phyloP scores from a whole-genome alignment of 2,329 filamentous ascomycete genomes.

The Sporothrix euskadiensis region DNA sequence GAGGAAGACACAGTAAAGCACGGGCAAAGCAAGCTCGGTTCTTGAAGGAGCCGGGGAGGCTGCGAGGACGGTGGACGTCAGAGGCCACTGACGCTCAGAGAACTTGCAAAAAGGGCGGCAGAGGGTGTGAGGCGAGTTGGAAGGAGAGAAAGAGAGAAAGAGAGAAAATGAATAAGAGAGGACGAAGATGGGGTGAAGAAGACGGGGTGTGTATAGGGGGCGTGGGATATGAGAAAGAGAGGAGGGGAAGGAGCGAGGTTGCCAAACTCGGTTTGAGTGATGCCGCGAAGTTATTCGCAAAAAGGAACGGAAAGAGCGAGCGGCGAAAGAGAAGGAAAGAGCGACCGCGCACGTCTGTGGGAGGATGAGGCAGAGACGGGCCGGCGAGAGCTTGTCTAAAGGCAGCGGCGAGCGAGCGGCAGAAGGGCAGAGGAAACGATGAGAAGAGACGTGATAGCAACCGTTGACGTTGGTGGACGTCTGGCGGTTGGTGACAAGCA shows the following conservation, averaged over 20 bases:
- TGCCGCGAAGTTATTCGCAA: slow-evolving; percentile 28
- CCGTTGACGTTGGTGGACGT: not conserved
- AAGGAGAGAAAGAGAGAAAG: not conserved
- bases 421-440: not conserved
- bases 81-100: not conserved
- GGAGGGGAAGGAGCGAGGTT: not conserved
- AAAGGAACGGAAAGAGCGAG: slow-evolving; percentile 11
- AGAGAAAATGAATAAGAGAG: not conserved
- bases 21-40: not conserved
- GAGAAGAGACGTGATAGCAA: slow-evolving; percentile 3
- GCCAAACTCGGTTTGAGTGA: slow-evolving; percentile 26
- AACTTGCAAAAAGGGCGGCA: not conserved
- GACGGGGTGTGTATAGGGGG: slow-evolving; percentile 21
- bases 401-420: not conserved
- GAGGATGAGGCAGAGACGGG: not conserved
- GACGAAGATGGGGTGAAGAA: slow-evolving; percentile 11
- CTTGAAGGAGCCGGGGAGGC: slow-evolving; percentile 18
- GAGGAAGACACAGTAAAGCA: not conserved
- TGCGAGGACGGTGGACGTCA: not conserved
- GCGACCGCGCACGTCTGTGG: not conserved
- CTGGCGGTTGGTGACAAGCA: slow-evolving; percentile 15
- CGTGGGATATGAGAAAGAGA: not conserved
- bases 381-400: not conserved
- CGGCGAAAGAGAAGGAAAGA: slow-evolving; percentile 3
- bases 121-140: not conserved